Base-by-base conservation (phyloP, 2,329 filamentous ascomycete genomes). In the Elsinoe necatrix region DNA sequence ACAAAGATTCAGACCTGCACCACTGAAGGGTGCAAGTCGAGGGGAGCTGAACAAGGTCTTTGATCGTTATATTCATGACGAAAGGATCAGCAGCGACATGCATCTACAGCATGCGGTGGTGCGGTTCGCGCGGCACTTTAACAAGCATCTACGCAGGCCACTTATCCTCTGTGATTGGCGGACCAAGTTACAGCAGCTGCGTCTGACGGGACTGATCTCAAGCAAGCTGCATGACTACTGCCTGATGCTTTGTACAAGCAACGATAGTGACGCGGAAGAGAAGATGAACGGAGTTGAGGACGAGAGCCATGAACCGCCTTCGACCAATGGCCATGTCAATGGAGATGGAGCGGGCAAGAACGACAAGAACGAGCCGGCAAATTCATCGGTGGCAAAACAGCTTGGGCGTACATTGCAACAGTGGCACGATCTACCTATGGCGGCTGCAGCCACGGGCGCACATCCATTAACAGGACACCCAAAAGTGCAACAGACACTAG, bases 71-170 rank as follows among this genome's bases (percentile, higher is more conserved):
- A 64, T 75, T 57, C 62, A 66, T 34, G 59, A 65, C 5, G 73
- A 76, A 57, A 62, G 65, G 23, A 56, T 72, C 3, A 62, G 65
- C 0, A 66, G 65, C 3, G 68, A 71, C 21, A 37, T 64, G 4
- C 66, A 72, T 35, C 58, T 67, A 0, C 63, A 68, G 21, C 71
- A 73, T 25, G 67, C 69, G 1, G 35, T 75, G 0, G 61, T 75
- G 6, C 67, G 74, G 1, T 76, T 77, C 39, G 61, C 63, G 3
- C 64, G n/a, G 60, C 61, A 29, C 59, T 68, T 20, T 56, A 57
- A 37, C 9, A 41, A 37, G 0, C 60, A 62, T 57, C 57, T 73
- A 16, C 57, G 57, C 35, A 45, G 65, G 20, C 60, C 63, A 3
- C 52, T 58, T 0, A 62, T 70, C 41, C 58, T 58, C 11, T 29